phyloP scores from a whole-genome alignment of 1,284 basidiomycete genomes.

The Cryptococcus deneoformans region DNA sequence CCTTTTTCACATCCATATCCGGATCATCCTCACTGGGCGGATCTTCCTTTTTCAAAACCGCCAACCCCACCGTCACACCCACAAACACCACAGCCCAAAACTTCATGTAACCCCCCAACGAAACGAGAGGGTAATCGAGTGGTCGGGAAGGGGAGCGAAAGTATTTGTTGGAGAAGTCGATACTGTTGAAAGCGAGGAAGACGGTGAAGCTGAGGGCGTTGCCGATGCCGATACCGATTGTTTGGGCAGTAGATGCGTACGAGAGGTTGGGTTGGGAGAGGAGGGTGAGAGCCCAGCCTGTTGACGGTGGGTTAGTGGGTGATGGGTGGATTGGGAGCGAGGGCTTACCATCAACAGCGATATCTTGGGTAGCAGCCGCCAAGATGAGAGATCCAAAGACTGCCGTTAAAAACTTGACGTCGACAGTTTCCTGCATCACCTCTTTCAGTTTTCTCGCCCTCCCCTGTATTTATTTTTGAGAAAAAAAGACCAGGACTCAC shows the following conservation, averaged over 20 bases:
- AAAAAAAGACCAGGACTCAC: conserved; percentile 50
- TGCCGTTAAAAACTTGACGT: conserved; percentile 76
- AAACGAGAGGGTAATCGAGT: conserved; percentile 74
- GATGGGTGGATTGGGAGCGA: not conserved
- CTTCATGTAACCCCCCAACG: conserved; percentile 75
- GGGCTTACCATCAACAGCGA: conserved; percentile 83
- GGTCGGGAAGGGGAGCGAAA: conserved; percentile 52
- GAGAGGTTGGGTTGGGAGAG: conserved; percentile 93
- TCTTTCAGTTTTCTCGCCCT: no score
- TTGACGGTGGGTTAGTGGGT: conserved; percentile 30
- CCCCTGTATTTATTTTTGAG: not conserved
- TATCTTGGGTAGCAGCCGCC: conserved; percentile 98
- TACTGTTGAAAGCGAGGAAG: conserved; percentile 94
- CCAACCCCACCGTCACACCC: conserved; percentile 79
- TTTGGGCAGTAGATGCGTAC: conserved; percentile 97
- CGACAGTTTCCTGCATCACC: conserved; percentile 67
- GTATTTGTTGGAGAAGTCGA: conserved; percentile 88
- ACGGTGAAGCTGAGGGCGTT: conserved; percentile 97
- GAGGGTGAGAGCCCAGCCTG: conserved; percentile 92
- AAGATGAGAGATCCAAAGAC: conserved; percentile 89
- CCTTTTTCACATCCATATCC: conserved; percentile 85
- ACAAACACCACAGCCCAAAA: conserved; percentile 84
- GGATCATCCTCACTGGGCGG: conserved; percentile 67
- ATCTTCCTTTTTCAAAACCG: conserved; percentile 88
- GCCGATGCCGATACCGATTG: conserved; percentile 93